Percentiles rank a stretch among this genome's conserved stretches.
These are phyloP conservation scores for Pisolithus albus DNA, from an alignment of 768 basidiomycete species.

Conservation along the genomic window DNA sequence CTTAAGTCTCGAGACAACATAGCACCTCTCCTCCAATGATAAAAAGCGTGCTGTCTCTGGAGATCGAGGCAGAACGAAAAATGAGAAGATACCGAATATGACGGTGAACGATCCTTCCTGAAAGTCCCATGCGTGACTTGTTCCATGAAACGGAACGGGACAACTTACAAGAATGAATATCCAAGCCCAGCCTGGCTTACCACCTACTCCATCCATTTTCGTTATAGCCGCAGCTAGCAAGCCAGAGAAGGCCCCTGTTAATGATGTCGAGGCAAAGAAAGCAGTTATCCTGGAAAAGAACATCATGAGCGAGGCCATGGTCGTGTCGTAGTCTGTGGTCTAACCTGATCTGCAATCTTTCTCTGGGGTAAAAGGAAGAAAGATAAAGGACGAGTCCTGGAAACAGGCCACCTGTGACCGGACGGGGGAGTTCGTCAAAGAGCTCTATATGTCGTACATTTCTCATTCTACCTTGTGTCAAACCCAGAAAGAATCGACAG, in stretches of 20 bases:
- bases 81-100: constrained; percentile 46
- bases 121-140: not conserved
- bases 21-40: constrained; percentile 40
- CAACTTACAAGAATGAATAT: constrained; percentile 44
- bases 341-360: constrained; percentile 19
- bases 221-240: constrained; percentile 54
- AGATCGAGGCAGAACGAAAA: constrained; percentile 41
- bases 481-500: constrained; percentile 44
- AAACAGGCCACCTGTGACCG: constrained; percentile 44
- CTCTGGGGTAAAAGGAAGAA: constrained; percentile 40
- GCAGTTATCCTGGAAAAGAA: constrained; percentile 27
- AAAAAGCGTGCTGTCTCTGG: constrained; percentile 46
- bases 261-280: constrained; percentile 40
- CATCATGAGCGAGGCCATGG: constrained; percentile 5
- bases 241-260: constrained; percentile 58
- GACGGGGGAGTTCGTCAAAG: constrained; percentile 1
- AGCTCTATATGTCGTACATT: not conserved
- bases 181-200: constrained; percentile 57
- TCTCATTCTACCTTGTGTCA: constrained; percentile 45
- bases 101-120: constrained; percentile 60
- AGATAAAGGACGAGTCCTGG: constrained; percentile 53
- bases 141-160: not conserved
- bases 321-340: not conserved
- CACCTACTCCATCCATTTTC: constrained; percentile 47
- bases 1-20: constrained; percentile 30